Base-by-base conservation (phyloP, 768 basidiomycete species). In the Rhodotorula diobovata region DNA sequence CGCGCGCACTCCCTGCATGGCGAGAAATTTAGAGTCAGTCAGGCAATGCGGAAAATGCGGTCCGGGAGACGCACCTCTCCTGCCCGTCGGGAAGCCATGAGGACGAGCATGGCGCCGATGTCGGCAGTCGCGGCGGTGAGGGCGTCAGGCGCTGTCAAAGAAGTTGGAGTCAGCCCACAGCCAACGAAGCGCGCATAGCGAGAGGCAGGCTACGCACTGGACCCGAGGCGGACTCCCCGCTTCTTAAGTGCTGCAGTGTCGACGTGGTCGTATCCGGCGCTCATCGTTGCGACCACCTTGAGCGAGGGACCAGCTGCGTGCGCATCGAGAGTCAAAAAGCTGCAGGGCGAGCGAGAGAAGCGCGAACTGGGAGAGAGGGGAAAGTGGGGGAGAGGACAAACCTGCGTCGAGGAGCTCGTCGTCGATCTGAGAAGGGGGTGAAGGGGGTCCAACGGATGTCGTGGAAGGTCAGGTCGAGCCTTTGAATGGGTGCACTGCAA, bases 71-170 rank as follows among this genome's bases (percentile, higher is more conserved):
- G 51, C 79, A 87, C 93, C 78, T 85, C 83, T 8, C 87, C 87
- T 9, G 83, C 89, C 61, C 90, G 88, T n/a, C 96, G 85, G 61
- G 88, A 85, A 0, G 94, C 93, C 93, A 97, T 97, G 37, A 99
- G 84, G 0, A 88, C 88, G 21, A 99, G 86, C 90, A 97, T 92
- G 51, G 95, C 85, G 0, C 88, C 86, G 16, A 91, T 80, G 79
- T 99, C 96, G 28, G 96, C 94, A 32, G 96, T 94, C 74, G 95
- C 92, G 77, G 93, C 91, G 10, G 90, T 94, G 25, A 99, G 84
- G 11, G 97, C 89, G 66, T 94, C 92, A 0, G 95, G 96, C 0
- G 94, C 73, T 75, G 63, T 16, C 18, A 25, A 21, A 16, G 16
- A 7, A 21, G 23, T 8, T 3, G 10, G 18, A 16, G 45, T 53